These are phyloP conservation scores for Eragrostis nindensis DNA, from an alignment of 176 grass and related monocot species.

Conservation along the genomic window DNA sequence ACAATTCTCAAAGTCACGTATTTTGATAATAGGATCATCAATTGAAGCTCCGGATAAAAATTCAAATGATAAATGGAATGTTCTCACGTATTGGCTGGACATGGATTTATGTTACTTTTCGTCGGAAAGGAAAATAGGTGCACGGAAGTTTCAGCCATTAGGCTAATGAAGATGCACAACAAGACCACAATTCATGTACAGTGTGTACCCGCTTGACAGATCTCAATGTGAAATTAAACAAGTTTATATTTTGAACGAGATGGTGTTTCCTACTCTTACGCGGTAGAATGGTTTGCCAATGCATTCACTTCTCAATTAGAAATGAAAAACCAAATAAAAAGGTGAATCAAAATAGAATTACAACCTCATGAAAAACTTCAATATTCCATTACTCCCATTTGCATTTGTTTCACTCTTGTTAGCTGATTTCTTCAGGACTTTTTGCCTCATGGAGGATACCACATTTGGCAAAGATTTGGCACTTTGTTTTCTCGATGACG, in stretches of 20 bases:
- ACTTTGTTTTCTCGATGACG: constrained; percentile 34
- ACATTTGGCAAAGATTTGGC: constrained; percentile 37
- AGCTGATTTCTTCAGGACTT: constrained; percentile 19
- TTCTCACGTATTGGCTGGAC: no score
- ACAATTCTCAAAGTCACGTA: no score
- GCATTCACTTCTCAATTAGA: background rate
- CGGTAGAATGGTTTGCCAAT: background rate
- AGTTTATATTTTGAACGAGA: background rate
- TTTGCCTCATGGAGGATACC: constrained; percentile 12
- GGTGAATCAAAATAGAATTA: constrained; percentile 11
- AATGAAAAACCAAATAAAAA: background rate
- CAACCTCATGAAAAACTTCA: constrained; percentile 54
- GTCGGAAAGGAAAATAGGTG: no score
- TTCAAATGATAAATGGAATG: no score
- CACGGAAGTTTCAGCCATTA: no score
- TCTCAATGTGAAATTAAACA: no score
- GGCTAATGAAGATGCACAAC: no score
- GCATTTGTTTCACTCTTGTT: constrained; percentile 40
- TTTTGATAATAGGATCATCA: no score
- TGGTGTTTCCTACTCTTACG: background rate
- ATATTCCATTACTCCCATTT: constrained; percentile 44
- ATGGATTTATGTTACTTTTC: no score
- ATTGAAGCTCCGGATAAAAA: no score
- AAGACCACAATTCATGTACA: no score
- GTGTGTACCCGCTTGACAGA: no score